Evolutionary conservation across 2,329 filamentous ascomycete genomes (phyloP).

Genomic region (Pseudocercospora eumusae): DNA sequence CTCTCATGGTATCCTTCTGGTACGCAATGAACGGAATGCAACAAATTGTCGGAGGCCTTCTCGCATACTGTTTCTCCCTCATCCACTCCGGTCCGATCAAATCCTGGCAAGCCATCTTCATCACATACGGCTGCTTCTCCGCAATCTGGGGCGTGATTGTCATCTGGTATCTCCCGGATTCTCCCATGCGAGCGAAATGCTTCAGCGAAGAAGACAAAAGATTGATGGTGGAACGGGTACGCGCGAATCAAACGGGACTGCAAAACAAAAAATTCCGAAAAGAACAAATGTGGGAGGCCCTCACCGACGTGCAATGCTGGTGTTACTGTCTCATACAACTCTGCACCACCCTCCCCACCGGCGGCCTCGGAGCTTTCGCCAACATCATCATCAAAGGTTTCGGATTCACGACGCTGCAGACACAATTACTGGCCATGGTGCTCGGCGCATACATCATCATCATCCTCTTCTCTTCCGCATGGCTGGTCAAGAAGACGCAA

Average conservation of each 20-base stretch:
- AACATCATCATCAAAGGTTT: conserved; percentile 74
- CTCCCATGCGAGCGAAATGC: conserved; percentile 70
- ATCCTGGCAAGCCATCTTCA: conserved; percentile 69
- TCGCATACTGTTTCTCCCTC: conserved; percentile 57
- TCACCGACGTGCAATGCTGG: conserved; percentile 64
- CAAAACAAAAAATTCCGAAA: conserved; percentile 53
- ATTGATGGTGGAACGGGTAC: conserved; percentile 53
- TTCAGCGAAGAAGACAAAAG: conserved; percentile 63
- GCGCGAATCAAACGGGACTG: conserved; percentile 50
- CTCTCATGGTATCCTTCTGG: conserved; percentile 68
- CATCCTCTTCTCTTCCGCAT: conserved; percentile 66
- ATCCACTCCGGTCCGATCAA: conserved; percentile 33
- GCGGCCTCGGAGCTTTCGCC: conserved; percentile 70
- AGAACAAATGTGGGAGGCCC: conserved; percentile 58
- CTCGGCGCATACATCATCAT: conserved; percentile 72
- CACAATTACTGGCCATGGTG: conserved; percentile 74
- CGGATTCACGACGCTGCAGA: conserved; percentile 65
- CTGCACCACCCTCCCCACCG: conserved; percentile 72
- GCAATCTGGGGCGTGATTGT: conserved; percentile 67
- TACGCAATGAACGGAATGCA: conserved; percentile 50
- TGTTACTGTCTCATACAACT: conserved; percentile 57
- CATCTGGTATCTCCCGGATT: conserved; percentile 65
- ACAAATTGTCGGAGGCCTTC: conserved; percentile 69
- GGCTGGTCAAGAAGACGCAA: conserved; percentile 66
- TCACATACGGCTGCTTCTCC: conserved; percentile 64